phyloP scores from a whole-genome alignment of 768 basidiomycete species.

The Psilocybe tampanensis region DNA sequence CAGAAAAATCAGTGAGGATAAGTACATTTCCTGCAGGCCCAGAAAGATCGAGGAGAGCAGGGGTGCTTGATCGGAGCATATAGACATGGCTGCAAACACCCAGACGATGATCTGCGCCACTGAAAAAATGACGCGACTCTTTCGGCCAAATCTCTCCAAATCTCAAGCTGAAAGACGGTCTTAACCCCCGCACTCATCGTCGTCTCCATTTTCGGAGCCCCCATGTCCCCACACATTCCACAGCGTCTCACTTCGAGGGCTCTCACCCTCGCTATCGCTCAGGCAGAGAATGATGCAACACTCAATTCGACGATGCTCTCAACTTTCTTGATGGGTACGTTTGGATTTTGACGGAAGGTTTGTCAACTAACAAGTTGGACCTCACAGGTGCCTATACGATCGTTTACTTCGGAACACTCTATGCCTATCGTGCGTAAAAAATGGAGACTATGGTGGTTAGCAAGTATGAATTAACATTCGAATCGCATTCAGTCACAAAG shows the following conservation, averaged over 20 bases:
- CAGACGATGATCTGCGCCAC: too few species aligned
- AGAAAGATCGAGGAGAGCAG: too few species aligned
- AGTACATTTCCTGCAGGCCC: too few species aligned
- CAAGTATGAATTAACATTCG: not conserved
- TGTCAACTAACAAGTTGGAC: not conserved
- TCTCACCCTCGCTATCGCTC: not conserved
- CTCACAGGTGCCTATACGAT: slow-evolving; percentile 10
- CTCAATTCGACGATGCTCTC: slow-evolving; percentile 9
- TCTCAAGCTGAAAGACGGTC: too few species aligned
- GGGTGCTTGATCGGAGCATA: too few species aligned
- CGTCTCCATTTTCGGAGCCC: not conserved
- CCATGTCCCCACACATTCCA: not conserved
- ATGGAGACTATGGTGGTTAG: too few species aligned
- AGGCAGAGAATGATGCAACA: slow-evolving; percentile 1
- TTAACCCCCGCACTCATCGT: not conserved
- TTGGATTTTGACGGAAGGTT: too few species aligned
- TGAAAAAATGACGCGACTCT: too few species aligned
- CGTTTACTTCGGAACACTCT: slow-evolving; percentile 8
- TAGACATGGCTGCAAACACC: too few species aligned
- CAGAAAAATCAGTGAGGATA: too few species aligned
- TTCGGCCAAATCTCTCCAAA: too few species aligned
- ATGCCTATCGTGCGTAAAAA: slow-evolving; percentile 2
- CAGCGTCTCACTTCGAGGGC: not conserved
- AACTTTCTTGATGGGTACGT: slow-evolving; percentile 10
- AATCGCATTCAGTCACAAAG: not conserved